Evolutionary conservation across 2,329 filamentous ascomycete genomes (phyloP).

Genomic region (Aspergillus fructus): DNA sequence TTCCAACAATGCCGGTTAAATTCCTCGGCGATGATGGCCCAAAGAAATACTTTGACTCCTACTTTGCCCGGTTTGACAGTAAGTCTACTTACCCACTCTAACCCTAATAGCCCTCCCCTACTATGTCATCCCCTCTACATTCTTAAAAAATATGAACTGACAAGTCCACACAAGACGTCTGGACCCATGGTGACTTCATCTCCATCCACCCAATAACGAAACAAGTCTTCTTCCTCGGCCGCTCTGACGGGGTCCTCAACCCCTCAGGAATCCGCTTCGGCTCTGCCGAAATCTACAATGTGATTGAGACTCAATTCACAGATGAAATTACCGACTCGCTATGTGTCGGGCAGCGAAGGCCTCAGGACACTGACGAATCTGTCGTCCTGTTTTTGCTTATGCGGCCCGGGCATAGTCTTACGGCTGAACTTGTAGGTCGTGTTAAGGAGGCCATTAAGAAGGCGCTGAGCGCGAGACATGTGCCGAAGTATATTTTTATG

Average conservation of each 20-base stretch:
- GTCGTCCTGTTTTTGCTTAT: conserved; percentile 62
- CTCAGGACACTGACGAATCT: conserved; percentile 56
- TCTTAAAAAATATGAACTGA: neutral
- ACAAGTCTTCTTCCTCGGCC: conserved; percentile 42
- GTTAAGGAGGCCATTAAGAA: conserved; percentile 65
- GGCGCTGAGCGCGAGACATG: conserved; percentile 70
- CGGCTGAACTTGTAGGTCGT: conserved; percentile 52
- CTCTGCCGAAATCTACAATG: conserved; percentile 75
- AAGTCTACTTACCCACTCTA: neutral
- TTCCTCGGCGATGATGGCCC: conserved; percentile 59
- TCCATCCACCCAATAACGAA: conserved; percentile 67
- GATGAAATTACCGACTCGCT: conserved; percentile 68
- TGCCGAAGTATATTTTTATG: conserved; percentile 76
- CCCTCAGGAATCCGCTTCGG: conserved; percentile 80
- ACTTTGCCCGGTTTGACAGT: conserved; percentile 61
- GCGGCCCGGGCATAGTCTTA: conserved; percentile 59
- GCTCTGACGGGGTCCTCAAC: conserved; percentile 73
- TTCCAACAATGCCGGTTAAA: conserved; percentile 72
- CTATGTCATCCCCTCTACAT: neutral
- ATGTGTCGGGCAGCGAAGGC: conserved; percentile 74
- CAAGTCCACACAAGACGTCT: conserved; percentile 24
- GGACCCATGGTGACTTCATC: conserved; percentile 79
- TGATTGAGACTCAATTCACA: conserved; percentile 60
- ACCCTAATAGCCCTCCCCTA: neutral
- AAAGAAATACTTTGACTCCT: conserved; percentile 52